phyloP scores from a whole-genome alignment of 768 basidiomycete species.

The Suillus variegatus region DNA sequence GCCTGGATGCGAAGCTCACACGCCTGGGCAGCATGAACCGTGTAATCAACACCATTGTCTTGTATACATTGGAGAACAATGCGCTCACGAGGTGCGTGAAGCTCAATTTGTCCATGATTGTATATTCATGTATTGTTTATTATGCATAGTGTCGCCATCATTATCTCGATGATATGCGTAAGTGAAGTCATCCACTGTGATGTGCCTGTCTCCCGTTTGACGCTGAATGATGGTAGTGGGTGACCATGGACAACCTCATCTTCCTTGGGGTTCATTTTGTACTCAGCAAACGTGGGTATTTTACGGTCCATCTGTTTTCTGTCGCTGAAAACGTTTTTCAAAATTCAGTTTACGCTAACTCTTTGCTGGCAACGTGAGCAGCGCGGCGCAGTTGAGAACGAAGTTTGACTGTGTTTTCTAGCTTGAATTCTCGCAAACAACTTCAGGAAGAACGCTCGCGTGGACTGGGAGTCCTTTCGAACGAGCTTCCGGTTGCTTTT shows the following conservation, averaged over 20 bases:
- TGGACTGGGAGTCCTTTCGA: slow-evolving; percentile 22
- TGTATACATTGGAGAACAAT: slow-evolving; percentile 57
- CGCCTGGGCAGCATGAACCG: slow-evolving; percentile 42
- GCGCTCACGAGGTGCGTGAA: slow-evolving; percentile 43
- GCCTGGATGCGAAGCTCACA: not conserved
- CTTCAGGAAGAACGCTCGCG: slow-evolving; percentile 31
- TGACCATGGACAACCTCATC: slow-evolving; percentile 48
- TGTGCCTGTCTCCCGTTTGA: not conserved
- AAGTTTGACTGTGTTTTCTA: slow-evolving; percentile 12
- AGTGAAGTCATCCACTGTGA: slow-evolving; percentile 13
- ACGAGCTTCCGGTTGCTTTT: slow-evolving; percentile 26
- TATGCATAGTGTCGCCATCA: slow-evolving; percentile 34
- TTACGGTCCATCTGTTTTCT: not conserved
- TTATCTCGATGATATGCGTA: slow-evolving; percentile 45
- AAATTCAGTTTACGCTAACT: slow-evolving; percentile 49
- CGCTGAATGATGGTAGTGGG: slow-evolving; percentile 35
- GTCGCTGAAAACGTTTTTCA: not conserved
- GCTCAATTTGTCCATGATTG: not conserved
- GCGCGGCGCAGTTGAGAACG: not conserved
- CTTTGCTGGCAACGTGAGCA: slow-evolving; percentile 45
- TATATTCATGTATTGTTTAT: slow-evolving; percentile 14
- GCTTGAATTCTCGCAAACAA: slow-evolving; percentile 38
- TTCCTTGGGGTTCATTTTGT: slow-evolving; percentile 56
- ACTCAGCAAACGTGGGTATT: slow-evolving; percentile 47
- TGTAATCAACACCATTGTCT: slow-evolving; percentile 45